Percentiles rank a stretch among this genome's conserved stretches.
These are phyloP conservation scores for Elasticomyces elasticus DNA, from an alignment of 495 filamentous ascomycete species.

Conservation along the genomic window DNA sequence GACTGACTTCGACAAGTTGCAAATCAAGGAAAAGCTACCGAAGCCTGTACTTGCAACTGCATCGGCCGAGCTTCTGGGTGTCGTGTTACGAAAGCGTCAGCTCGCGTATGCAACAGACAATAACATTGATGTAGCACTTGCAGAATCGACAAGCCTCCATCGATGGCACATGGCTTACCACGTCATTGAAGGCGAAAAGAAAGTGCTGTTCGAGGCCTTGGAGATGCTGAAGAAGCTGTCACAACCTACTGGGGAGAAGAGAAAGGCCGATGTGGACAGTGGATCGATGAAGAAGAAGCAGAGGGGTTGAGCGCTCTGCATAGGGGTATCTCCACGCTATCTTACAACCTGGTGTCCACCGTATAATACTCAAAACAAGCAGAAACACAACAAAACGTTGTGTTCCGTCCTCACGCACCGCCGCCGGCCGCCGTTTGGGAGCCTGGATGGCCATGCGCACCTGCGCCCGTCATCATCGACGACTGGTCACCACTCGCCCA, in stretches of 20 bases:
- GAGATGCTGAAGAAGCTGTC: slow-evolving; percentile 26
- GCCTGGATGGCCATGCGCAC: slow-evolving; percentile 3
- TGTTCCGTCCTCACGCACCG: background rate
- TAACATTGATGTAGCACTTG: background rate
- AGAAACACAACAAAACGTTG: background rate
- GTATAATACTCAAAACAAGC: slow-evolving; percentile 6
- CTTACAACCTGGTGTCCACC: background rate
- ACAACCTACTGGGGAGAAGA: background rate
- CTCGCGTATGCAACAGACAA: slow-evolving; percentile 40
- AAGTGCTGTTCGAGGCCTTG: slow-evolving; percentile 38
- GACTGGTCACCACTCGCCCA: slow-evolving; percentile 1
- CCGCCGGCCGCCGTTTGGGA: background rate
- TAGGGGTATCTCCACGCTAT: slow-evolving; percentile 7
- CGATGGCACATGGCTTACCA: slow-evolving; percentile 58
- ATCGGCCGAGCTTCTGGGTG: slow-evolving; percentile 30
- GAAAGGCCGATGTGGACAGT: background rate
- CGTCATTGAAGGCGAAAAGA: slow-evolving; percentile 74
- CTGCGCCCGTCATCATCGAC: slow-evolving; percentile 1
- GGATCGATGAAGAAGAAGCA: background rate
- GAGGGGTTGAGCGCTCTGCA: background rate
- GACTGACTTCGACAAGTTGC: slow-evolving; percentile 25
- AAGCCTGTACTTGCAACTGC: slow-evolving; percentile 38
- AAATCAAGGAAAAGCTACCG: slow-evolving; percentile 40
- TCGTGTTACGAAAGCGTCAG: slow-evolving; percentile 29
- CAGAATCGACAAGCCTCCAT: slow-evolving; percentile 1